Evolutionary conservation across 2,329 filamentous ascomycete species (phyloP), one percentile per base, ranked within the genome.

Genomic region (Colletotrichum tamarilloi): DNA sequence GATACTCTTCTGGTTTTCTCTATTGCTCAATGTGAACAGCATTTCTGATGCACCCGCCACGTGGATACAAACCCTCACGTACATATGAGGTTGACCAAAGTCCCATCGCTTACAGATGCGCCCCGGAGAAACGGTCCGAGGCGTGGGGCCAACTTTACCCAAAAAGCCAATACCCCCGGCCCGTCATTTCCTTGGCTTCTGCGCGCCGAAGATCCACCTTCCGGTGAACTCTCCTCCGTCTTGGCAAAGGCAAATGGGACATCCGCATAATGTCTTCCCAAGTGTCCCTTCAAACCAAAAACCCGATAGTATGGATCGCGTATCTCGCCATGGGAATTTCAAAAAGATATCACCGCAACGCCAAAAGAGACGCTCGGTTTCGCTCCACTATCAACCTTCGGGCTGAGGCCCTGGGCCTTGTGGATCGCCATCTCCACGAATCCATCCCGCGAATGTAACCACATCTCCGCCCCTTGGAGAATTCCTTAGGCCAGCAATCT

Each of bases 401-500:
- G 42, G 5, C 42, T 22, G 19, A 49, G 24, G 8, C 24, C 16
- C 12, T 3, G n/a, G 60, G 5, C 52, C 62, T 26, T 5, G 55
- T 60, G 63, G 63, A 56, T 28, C 12, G 24, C 16, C 24, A 24
- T 28, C 26, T 22, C 24, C 46, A 58, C 19, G 64, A 30, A 35
- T 56, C 49, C 35, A 26, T 22, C 56, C 35, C 22, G 32, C 58
- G 35, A 52, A 68, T 72, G 58, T 66, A 58, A 64, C 58, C 42
- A 32, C 53, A 55, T 68, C 65, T 59, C 57, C 65, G 58, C 58
- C 69, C 69, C 69, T 68, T 69, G 52, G n/a, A 38, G 22, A 35
- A 26, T 62, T 38, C 16, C 12, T 57, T 19, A n/a, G 9, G 1
- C 30, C 19, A 60, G 46, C 11, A 12, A 32, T 28, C 22, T 52